Base-by-base conservation (phyloP, 2,329 filamentous ascomycete genomes). In the Ophiocordyceps camponoti-saundersi region DNA sequence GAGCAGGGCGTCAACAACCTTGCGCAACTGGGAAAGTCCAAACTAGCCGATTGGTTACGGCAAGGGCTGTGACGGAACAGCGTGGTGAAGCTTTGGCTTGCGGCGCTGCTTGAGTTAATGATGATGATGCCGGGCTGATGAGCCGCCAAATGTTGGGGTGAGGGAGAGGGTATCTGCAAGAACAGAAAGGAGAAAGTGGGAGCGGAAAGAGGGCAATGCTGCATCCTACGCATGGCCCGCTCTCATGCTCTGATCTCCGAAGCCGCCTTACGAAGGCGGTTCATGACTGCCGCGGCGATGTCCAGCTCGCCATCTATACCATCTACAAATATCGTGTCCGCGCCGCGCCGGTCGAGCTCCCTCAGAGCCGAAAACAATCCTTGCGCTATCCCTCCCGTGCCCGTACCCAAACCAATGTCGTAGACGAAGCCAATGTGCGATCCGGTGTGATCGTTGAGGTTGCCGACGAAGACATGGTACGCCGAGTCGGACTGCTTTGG, bases 1-100 rank as follows among this genome's bases (percentile, higher is more conserved):
- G 90, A 96, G 66, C 88, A 95, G 66, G 90, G 90, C 45, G 79
- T 96, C 63, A 80, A 95, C 66, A 95, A 95, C 68, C 73, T 90
- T 54, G 92, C 89, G 65, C 86, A 95, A 63, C 83, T 95, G 63
- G 90, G 89, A 62, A 93, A 92, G 73, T 82, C 82, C 57, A 90
- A 94, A 67, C 67, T 95, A 60, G 84, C 86, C 42, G 89, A 95
- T 67, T 83, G 88, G 75, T 72, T 95, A 73, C 79, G 90, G 61
- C 86, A 93, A 65, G 84, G 85, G 20, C 65, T 88, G 63, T 87
- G 67, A 72, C 40, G 29, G 12, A 12, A 3, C 6, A 5, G 36
- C 6, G 7, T 10, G 7, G n/a, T 18, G 36, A 40, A 18, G 34
- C 15, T 7, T 22, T n/a, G 44, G 20, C 36, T 3, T 3, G 26